Base-by-base conservation (phyloP, 2,329 filamentous ascomycete species). In the Penicillium sp. region DNA sequence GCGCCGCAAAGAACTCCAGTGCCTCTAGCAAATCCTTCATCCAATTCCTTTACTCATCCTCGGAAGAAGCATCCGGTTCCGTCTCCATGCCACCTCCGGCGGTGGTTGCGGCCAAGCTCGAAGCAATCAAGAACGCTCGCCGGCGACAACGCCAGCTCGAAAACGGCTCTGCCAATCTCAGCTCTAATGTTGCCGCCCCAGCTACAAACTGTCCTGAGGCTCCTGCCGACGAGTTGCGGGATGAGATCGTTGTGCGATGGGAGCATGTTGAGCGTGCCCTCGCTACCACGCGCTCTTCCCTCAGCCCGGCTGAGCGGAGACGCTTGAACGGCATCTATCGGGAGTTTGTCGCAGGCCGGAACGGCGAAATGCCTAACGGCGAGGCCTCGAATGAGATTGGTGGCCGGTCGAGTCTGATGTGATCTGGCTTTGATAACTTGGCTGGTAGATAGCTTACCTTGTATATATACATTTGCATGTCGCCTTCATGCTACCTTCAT, bases 321-420 rank as follows among this genome's bases (percentile, higher is more conserved):
- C 75, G 91, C 49, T 69, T 98, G 55, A 77, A 81, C 60, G 80
- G 80, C 32, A 96, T 98, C 51, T 98, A 98, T 65, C 76, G 78
- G 13, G 93, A 98, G 71, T 98, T 98, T 74, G 84, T 96, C 0
- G 87, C 88, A 3, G 90, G 89, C 0, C 78, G 93, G 57, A 95
- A 90, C 67, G 93, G 93, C 6, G 90, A 97, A 74, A 89, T 98
- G 88, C 88, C 84, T 50, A 91, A 86, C 68, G 93, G 93, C 1
- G 88, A 97, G 69, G 89, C 87, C 0, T 87, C 86, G 46, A 94
- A 84, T 68, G 93, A 97, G 70, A 82, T 98, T 70, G 93, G 93
- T 6, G 93, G 90, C 11, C 77, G 93, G 64, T 91, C 86, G 59
- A 97, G 89, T 70, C 75, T 98, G 69, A 97, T 97, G 93, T 96